Conservation (phyloP, 768 basidiomycete species). For the Trametes elegans region DNA sequence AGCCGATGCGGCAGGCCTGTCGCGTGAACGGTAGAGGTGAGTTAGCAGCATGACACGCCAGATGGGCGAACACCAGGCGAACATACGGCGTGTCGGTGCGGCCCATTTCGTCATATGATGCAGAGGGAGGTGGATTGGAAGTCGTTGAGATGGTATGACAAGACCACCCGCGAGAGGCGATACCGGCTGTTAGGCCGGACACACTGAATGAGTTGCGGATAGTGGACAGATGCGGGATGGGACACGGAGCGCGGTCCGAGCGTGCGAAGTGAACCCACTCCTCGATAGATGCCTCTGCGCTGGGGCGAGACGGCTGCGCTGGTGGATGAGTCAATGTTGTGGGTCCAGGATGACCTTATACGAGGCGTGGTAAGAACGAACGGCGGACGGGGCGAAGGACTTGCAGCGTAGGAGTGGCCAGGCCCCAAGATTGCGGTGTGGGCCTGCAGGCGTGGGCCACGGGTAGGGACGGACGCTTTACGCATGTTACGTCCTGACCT, state of each 20-base stretch:
- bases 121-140: no score
- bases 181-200: no score
- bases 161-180: no score
- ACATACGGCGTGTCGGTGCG: neutral
- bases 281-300: no score
- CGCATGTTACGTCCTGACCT: slow-evolving; percentile 6
- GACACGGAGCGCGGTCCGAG: no score
- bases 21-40: neutral
- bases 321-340: neutral
- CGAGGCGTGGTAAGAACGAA: neutral
- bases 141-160: no score
- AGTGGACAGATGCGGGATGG: no score
- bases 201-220: no score
- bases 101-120: neutral
- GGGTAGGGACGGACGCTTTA: slow-evolving; percentile 5
- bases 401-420: no score
- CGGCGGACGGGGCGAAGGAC: neutral
- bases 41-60: neutral
- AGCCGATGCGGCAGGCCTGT: neutral
- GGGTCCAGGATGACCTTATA: neutral
- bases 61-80: neutral
- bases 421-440: no score
- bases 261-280: no score
- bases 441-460: neutral
- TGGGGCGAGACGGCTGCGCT: no score